Base-by-base conservation (phyloP, 345 rosid genomes). In the Brassica juncea region DNA sequence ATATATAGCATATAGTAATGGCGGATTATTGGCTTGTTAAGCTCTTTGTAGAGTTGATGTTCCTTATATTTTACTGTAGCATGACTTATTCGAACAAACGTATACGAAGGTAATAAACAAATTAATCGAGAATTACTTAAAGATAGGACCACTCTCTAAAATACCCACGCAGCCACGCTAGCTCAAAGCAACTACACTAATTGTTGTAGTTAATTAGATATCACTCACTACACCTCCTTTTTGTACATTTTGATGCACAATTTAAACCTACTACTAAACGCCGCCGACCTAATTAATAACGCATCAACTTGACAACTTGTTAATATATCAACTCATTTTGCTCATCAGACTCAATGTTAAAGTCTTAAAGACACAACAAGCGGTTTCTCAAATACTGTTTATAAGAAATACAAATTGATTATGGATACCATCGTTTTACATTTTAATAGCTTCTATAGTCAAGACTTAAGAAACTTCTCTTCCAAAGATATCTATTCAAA, bases 151-250 rank as follows among this genome's bases (percentile, higher is more conserved):
- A 79, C 64, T 25, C 73, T 68, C 74, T 73, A 60, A 66, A 57
- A 23, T 1, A 67, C 65, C 74, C 78, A 73, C 75, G n/a, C 63
- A 59, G 63, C 63, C 63, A 59, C 63, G 31, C 32, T 59, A 59
- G 65, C 75, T 73, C 74, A 68, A 80, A 68, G 70, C 74, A 73
- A 47, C 78, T 49, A 61, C 77, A 67, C 77, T 79, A 79, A 73
- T 73, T 68, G 78, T 23, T 60, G 55, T 73, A 59, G 4, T 73
- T 34, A 31, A n/a, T 68, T 73, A 49, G 16, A 16, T 34, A 68
- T 8, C 47, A 67, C 60, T 79, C 63, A 79, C 55, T 73, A 44
- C 65, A 15, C 67, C 44, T 34, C 63, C 63, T 35, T 57, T 71
- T 34, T 23, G 54, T 73, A 39, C 74, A 79, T 62, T 73, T 68